Conservation (phyloP, 2,329 filamentous ascomycete genomes). For the Fusarium sp. region DNA sequence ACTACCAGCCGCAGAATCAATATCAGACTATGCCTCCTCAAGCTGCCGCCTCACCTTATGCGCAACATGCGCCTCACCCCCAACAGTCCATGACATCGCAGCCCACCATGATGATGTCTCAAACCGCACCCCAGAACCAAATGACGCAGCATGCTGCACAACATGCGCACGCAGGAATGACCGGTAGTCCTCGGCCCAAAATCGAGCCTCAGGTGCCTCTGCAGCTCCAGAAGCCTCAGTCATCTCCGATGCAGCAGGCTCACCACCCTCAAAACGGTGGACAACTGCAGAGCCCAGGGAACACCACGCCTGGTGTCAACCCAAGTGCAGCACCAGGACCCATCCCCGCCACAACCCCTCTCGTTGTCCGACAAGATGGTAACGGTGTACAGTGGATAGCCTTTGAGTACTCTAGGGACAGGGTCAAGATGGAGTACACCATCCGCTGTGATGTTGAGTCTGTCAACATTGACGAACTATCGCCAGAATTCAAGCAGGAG, state of each 20-base stretch:
- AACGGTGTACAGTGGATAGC: conserved; percentile 99
- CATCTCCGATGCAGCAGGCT: conserved; percentile 53
- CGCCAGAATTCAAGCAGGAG: conserved; percentile 92
- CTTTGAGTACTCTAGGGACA: conserved; percentile 95
- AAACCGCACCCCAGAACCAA: conserved; percentile 64
- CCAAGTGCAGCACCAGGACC: conserved; percentile 93
- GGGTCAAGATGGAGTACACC: conserved; percentile 99
- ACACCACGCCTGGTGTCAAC: conserved; percentile 67
- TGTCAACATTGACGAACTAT: conserved; percentile 87
- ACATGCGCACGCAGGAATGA: conserved; percentile 64
- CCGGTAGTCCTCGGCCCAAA: conserved; percentile 69
- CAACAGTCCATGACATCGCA: conserved; percentile 70
- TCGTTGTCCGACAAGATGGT: conserved; percentile 92
- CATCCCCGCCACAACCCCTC: conserved; percentile 93
- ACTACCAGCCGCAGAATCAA: conserved; percentile 70
- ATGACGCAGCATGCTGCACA: conserved; percentile 69
- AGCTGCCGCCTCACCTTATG: conserved; percentile 67
- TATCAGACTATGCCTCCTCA: conserved; percentile 75
- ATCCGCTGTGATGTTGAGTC: conserved; percentile 98
- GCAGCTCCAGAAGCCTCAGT: conserved; percentile 66
- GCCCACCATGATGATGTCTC: conserved; percentile 73
- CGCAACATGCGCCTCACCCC: conserved; percentile 62
- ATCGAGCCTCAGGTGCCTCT: conserved; percentile 70
- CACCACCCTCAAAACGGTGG: conserved; percentile 51
- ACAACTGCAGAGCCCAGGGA: conserved; percentile 52